A percentile compares a stretch with the other conserved stretches of the same genome.
Conservation (phyloP, 495 filamentous ascomycete genomes). For the Saxophila tyrrhenica region DNA sequence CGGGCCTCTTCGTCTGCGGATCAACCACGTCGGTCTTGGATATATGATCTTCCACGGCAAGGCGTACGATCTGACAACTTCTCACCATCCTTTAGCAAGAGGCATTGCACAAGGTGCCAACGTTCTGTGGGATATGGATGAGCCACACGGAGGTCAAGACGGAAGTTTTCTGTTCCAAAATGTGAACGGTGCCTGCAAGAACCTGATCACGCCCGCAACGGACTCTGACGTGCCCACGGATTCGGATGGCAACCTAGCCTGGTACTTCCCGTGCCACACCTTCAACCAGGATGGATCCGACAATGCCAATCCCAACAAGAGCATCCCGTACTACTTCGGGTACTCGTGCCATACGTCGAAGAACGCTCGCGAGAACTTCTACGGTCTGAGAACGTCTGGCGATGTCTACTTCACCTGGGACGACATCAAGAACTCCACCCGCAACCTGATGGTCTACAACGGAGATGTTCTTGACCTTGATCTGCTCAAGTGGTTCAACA, state of each 20-base stretch:
- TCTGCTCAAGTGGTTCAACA: constrained; percentile 84
- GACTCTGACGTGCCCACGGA: constrained; percentile 73
- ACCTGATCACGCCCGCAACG: constrained; percentile 59
- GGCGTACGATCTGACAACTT: constrained; percentile 71
- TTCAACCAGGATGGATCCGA: constrained; percentile 92
- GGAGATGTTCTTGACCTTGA: constrained; percentile 91
- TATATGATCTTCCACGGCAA: constrained; percentile 95
- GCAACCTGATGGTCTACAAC: constrained; percentile 87
- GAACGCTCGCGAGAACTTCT: constrained; percentile 60
- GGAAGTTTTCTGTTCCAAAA: constrained; percentile 97
- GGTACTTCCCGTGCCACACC: constrained; percentile 90
- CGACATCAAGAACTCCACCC: constrained; percentile 75
- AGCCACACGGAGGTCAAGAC: constrained; percentile 74
- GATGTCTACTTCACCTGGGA: constrained; percentile 95
- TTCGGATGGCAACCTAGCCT: constrained; percentile 61
- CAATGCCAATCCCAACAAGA: constrained; percentile 55
- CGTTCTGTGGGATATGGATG: constrained; percentile 72
- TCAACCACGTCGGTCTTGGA: constrained; percentile 65
- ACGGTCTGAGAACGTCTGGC: constrained; percentile 46
- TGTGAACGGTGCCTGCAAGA: constrained; percentile 96
- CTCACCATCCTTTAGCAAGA: constrained; percentile 60
- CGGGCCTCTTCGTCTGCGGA: constrained; percentile 53
- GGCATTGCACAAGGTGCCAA: constrained; percentile 63
- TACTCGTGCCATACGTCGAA: constrained; percentile 82
- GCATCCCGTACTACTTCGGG: constrained; percentile 62